phyloP scores from a whole-genome alignment of 495 filamentous ascomycete genomes.

The Xeromyces bisporus region DNA sequence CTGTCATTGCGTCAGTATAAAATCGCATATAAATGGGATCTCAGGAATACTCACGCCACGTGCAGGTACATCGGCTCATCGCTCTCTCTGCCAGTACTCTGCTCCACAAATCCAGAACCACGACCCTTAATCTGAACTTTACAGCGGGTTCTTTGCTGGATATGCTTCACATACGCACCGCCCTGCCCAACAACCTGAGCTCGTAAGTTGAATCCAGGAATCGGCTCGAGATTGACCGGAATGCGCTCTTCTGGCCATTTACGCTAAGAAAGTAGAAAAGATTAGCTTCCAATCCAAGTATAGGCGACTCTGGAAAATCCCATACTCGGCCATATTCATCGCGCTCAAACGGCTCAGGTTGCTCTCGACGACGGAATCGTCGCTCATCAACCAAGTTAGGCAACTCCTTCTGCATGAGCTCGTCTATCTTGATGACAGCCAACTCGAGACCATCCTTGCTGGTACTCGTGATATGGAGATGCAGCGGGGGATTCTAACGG shows the following conservation, averaged over 20 bases:
- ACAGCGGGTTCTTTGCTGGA: conserved; percentile 84
- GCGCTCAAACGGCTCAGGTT: conserved; percentile 71
- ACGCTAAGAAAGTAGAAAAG: conserved; percentile 35
- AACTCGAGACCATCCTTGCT: conserved; percentile 80
- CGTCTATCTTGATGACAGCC: conserved; percentile 70
- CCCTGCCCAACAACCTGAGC: conserved; percentile 90
- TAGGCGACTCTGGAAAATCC: background rate
- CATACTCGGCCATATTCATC: conserved; percentile 87
- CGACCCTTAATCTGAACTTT: conserved; percentile 96
- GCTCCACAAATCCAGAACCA: conserved; percentile 88
- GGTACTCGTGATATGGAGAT: conserved; percentile 88
- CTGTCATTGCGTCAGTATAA: conserved; percentile 32
- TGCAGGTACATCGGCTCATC: conserved; percentile 93
- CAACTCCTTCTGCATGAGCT: conserved; percentile 90
- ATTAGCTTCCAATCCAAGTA: conserved; percentile 10
- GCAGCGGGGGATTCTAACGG: conserved; percentile 80
- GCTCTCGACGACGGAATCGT: conserved; percentile 71
- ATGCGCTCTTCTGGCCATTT: conserved; percentile 99
- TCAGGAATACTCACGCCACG: conserved; percentile 51
- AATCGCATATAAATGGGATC: background rate
- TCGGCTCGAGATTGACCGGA: conserved; percentile 71
- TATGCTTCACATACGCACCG: conserved; percentile 90
- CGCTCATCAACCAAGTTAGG: conserved; percentile 92
- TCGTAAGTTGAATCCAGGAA: conserved; percentile 90
- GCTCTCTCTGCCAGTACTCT: conserved; percentile 64